Evolutionary conservation across 2,329 filamentous ascomycete genomes (phyloP), one percentile per base, ranked within the genome.

Genomic region (Talaromyces amestolkiae): DNA sequence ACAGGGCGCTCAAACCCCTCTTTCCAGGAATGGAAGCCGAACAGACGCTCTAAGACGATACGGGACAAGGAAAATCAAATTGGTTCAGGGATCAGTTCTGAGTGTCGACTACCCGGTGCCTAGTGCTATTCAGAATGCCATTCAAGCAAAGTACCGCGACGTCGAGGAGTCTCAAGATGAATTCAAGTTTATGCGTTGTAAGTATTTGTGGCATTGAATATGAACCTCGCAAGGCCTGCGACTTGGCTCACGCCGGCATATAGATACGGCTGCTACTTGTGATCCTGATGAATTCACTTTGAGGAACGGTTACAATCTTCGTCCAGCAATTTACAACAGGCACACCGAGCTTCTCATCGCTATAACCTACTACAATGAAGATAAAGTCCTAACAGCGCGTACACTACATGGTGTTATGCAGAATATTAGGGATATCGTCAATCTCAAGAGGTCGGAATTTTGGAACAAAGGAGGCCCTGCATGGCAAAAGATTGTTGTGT

Each of bases 401-500:
- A 99, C 95, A 1, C 84, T 98, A 64, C 95, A 98, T 79, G 93
- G 94, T 84, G 93, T 97, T 63, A 98, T 99, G 95, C 93, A 97
- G 79, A 98, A 98, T 78, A 96, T 98, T 73, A 91, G 94, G 68
- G 95, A 99, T 74, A 98, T 99, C 76, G 94, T 98, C 75, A 98
- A 97, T 81, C 85, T 98, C 69, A 98, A 98, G 82, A 97, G 96
- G 82, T 97, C 95, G 41, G 94, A 96, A 73, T 99, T 99, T 83
- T 99, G 95, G 95, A 97, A 98, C 83, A 96, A 97, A 83, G 95
- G 95, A 73, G 95, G 95, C 65, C 95, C 95, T 10, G 95, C 95
- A 64, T 99, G 95, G 95, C 95, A 99, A 78, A 99, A 98, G 84
- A 98, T 99, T 76, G 95, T 98, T 35, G 95, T 98, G 66, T 96